phyloP scores from a whole-genome alignment of 148 eudicot genomes.

The Pouteria glomerata region DNA sequence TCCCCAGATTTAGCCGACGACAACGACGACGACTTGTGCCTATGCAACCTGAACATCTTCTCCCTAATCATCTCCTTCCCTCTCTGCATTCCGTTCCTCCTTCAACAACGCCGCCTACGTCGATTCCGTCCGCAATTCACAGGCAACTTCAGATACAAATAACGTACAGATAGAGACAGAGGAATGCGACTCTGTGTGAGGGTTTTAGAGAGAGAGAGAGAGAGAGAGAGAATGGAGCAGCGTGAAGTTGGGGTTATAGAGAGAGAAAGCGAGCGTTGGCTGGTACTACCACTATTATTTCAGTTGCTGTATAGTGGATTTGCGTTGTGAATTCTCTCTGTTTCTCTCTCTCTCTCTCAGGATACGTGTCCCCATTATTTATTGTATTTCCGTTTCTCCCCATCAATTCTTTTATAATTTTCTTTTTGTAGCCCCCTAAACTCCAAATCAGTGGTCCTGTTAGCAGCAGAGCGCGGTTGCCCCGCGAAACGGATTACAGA shows the following conservation, averaged over 20 bases:
- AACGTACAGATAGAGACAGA: neutral
- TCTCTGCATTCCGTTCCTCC: neutral
- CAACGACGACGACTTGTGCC: slow-evolving; percentile 32
- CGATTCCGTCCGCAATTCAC: neutral
- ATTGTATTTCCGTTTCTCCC: slow-evolving; percentile 7
- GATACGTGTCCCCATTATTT: neutral
- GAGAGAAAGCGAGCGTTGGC: neutral
- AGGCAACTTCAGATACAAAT: neutral
- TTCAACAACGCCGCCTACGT: neutral
- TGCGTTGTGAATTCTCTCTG: neutral
- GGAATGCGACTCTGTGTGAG: neutral
- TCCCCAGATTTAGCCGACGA: slow-evolving; percentile 28
- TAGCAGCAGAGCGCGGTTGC: neutral
- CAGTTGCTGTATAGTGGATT: neutral
- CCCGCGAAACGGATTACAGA: no score
- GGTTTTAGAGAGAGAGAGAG: no score
- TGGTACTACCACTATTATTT: neutral
- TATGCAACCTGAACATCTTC: slow-evolving; percentile 64
- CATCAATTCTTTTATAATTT: neutral
- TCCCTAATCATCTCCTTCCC: slow-evolving; percentile 11
- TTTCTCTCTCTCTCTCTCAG: no score
- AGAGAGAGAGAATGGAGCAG: neutral
- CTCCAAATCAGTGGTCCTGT: neutral
- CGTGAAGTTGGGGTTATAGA: neutral
- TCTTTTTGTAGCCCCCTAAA: neutral